phyloP scores from a whole-genome alignment of 495 filamentous ascomycete species.

The Pyrenula massariospora region DNA sequence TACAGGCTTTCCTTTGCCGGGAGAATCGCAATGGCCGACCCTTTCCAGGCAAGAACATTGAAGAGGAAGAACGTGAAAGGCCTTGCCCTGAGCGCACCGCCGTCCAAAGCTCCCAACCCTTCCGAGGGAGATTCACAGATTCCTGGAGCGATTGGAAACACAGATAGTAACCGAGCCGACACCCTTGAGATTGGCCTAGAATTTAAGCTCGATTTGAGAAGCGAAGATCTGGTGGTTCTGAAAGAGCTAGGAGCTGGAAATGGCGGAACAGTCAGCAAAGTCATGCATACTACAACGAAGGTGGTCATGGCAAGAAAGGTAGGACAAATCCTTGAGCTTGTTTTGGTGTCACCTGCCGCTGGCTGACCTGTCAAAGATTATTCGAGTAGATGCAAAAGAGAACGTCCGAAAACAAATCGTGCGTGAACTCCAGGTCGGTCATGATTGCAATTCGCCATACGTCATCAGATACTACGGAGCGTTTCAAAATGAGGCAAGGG shows the following conservation, averaged over 20 bases:
- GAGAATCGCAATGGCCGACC: slow-evolving; percentile 55
- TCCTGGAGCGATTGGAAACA: slow-evolving; percentile 47
- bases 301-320: slow-evolving; percentile 98
- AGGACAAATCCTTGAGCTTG: slow-evolving; percentile 7
- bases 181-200: slow-evolving; percentile 94
- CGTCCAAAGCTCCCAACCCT: slow-evolving; percentile 42
- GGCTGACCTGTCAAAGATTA: slow-evolving; percentile 53
- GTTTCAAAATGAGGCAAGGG: slow-evolving; percentile 87
- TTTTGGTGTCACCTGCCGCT: slow-evolving; percentile 1
- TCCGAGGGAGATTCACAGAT: slow-evolving; percentile 48
- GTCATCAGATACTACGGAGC: slow-evolving; percentile 97
- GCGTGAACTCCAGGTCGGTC: slow-evolving; percentile 92
- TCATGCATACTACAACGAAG: slow-evolving; percentile 86
- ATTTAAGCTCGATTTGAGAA: slow-evolving; percentile 83
- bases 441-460: slow-evolving; percentile 90
- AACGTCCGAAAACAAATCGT: slow-evolving; percentile 93
- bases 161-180: slow-evolving; percentile 49
- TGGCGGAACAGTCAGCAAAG: slow-evolving; percentile 96
- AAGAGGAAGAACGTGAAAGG: slow-evolving; percentile 98
- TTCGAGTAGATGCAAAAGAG: slow-evolving; percentile 95
- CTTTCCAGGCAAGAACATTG: slow-evolving; percentile 79
- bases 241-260: slow-evolving; percentile 95
- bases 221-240: slow-evolving; percentile 82
- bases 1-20: neutral
- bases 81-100: slow-evolving; percentile 65